Percentiles rank a stretch among this genome's conserved stretches.
Evolutionary conservation across 805 yeast genomes (phyloP).

Genomic region (Candida nanaspora): DNA sequence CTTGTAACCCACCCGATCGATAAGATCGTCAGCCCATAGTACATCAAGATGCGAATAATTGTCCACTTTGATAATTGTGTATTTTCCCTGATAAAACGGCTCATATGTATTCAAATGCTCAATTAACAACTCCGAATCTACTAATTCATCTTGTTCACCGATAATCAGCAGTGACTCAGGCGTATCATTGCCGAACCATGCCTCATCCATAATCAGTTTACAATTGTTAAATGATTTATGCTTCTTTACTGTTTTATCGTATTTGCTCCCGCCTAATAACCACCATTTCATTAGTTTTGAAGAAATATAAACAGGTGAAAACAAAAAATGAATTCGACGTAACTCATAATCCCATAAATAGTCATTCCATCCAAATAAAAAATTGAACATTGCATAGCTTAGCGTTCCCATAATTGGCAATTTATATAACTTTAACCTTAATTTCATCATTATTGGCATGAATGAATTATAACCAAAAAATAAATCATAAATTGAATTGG

Average conservation of each 20-base stretch:
- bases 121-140: conserved; percentile 63
- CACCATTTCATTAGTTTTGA: conserved; percentile 89
- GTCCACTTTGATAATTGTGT: conserved; percentile 36
- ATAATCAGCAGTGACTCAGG: conserved; percentile 62
- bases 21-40: conserved; percentile 81
- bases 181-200: conserved; percentile 47
- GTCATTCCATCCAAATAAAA: conserved; percentile 83
- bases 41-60: conserved; percentile 86
- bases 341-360: conserved; percentile 62
- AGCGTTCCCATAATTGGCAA: conserved; percentile 50
- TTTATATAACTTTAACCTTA: conserved; percentile 44
- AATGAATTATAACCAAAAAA: conserved; percentile 76
- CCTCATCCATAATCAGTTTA: conserved; percentile 42
- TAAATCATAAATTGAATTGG: conserved; percentile 34
- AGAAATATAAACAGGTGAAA: conserved; percentile 80
- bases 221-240: conserved; percentile 29
- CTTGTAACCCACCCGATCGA: conserved; percentile 50
- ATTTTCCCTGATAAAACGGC: conserved; percentile 30
- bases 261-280: conserved; percentile 48
- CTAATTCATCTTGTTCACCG: conserved; percentile 70
- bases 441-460: conserved; percentile 62
- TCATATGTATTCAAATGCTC: conserved; percentile 61
- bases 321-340: conserved; percentile 69
- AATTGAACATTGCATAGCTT: conserved; percentile 81
- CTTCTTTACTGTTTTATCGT: too few species aligned